A percentile compares a stretch with the other conserved stretches of the same genome.
phyloP scores from a whole-genome alignment of 108 stramenopile genomes.

The Cyclotella distinguenda region DNA sequence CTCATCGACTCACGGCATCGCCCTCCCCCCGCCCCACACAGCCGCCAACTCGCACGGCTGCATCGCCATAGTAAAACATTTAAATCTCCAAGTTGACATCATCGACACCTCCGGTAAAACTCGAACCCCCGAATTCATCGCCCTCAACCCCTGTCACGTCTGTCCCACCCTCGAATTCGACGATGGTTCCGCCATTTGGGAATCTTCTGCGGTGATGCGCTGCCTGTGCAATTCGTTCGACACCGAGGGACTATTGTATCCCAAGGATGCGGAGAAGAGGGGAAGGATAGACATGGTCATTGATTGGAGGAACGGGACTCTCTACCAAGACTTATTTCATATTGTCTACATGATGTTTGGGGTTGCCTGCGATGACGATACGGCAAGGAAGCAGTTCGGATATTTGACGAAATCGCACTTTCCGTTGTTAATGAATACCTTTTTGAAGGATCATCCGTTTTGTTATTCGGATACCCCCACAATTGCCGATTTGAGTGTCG shows the following conservation, averaged over 20 bases:
- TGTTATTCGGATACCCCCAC: slow-evolving; percentile 47
- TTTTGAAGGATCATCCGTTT: slow-evolving; percentile 45
- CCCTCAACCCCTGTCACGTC: slow-evolving; percentile 43
- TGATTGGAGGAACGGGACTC: slow-evolving; percentile 23
- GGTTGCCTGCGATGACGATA: slow-evolving; percentile 19
- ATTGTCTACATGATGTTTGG: slow-evolving; percentile 45
- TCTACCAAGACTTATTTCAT: slow-evolving; percentile 28
- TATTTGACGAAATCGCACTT: slow-evolving; percentile 29
- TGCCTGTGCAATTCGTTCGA: slow-evolving; percentile 32
- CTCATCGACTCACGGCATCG: background rate
- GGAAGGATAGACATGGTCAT: slow-evolving; percentile 47
- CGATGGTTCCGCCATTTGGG: slow-evolving; percentile 40
- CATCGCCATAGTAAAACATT: slow-evolving; percentile 32
- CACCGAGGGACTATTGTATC: slow-evolving; percentile 36
- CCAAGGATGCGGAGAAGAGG: slow-evolving; percentile 23
- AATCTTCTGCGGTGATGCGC: slow-evolving; percentile 45
- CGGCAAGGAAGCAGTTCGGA: slow-evolving; percentile 37
- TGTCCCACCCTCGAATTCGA: slow-evolving; percentile 42
- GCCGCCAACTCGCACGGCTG: slow-evolving; percentile 47
- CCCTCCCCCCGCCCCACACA: background rate
- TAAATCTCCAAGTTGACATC: slow-evolving; percentile 25
- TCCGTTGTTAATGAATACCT: slow-evolving; percentile 25
- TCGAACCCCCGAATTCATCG: slow-evolving; percentile 46
- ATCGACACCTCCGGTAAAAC: slow-evolving; percentile 48
- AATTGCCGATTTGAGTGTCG: slow-evolving; percentile 48